A percentile compares a stretch with the other conserved stretches of the same genome.
These are phyloP conservation scores for Aspergillus ruber DNA, from an alignment of 2,329 filamentous ascomycete species.

Conservation along the genomic window DNA sequence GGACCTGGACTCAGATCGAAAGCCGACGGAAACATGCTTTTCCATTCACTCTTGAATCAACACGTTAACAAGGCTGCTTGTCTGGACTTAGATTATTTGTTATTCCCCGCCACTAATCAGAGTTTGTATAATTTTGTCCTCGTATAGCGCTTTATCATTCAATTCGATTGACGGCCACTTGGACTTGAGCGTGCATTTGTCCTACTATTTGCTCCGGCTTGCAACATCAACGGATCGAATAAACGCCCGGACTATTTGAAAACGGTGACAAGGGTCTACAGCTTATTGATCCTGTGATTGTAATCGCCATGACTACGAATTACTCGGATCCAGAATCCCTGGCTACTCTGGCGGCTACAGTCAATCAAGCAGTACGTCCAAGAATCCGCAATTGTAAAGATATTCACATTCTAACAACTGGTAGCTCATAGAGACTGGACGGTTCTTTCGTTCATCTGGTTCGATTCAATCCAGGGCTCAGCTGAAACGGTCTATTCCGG, in stretches of 20 bases:
- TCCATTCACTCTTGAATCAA: no score
- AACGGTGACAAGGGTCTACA: not conserved
- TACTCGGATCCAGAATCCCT: constrained; percentile 30
- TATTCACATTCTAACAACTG: constrained; percentile 11
- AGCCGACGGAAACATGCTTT: no score
- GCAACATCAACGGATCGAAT: not conserved
- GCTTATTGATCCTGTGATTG: not conserved
- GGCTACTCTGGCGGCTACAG: constrained; percentile 26
- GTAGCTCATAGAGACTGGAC: constrained; percentile 37
- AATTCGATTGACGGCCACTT: not conserved
- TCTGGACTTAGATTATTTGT: no score
- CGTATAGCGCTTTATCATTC: not conserved
- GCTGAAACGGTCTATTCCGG: constrained; percentile 33
- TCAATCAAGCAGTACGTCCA: constrained; percentile 31
- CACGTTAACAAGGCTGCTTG: no score
- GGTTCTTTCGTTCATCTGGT: constrained; percentile 33
- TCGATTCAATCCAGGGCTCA: constrained; percentile 29
- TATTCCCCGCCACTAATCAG: no score
- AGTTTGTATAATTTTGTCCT: constrained; percentile 13
- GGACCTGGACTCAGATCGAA: no score
- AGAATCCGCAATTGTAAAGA: not conserved
- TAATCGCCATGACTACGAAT: constrained; percentile 15
- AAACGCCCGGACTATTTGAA: not conserved
- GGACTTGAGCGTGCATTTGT: not conserved
- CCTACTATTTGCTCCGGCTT: not conserved